phyloP scores from a whole-genome alignment of 192 early-diverging fungal species.

The Paraglomus brasilianum region DNA sequence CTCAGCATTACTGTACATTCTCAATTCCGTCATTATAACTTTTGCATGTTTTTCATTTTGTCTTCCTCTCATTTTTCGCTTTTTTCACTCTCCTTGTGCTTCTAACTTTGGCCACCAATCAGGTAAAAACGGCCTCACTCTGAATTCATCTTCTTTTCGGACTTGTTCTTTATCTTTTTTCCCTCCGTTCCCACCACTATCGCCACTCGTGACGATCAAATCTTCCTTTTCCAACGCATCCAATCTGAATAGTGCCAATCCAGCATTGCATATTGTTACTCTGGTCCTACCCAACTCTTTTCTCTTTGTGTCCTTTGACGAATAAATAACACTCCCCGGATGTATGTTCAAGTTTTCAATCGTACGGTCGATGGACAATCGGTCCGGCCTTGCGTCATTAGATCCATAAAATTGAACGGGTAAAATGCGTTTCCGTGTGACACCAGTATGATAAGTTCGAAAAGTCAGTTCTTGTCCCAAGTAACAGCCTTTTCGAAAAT shows the following conservation, averaged over 20 bases:
- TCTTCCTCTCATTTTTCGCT: no score
- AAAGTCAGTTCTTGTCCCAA: constrained; percentile 98
- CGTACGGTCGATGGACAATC: no score
- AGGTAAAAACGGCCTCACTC: constrained; percentile 26
- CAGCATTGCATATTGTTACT: constrained; percentile 3
- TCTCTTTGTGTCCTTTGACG: no score
- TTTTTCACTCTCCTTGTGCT: no score
- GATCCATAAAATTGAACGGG: constrained; percentile 64
- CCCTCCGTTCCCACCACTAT: no score
- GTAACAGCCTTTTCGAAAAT: constrained; percentile 98
- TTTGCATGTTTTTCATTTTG: no score
- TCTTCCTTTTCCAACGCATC: constrained; percentile 4
- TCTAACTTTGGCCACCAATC: constrained; percentile 33
- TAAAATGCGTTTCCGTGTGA: constrained; percentile 88
- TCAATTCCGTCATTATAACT: no score
- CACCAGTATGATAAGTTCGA: constrained; percentile 92
- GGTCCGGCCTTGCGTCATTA: no score
- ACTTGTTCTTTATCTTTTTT: no score
- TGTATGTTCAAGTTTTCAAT: no score
- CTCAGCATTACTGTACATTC: no score
- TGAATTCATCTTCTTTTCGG: neutral
- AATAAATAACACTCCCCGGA: no score
- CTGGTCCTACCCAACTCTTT: neutral
- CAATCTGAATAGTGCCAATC: constrained; percentile 17
- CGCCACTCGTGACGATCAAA: neutral